Conservation (phyloP, 2,329 filamentous ascomycete species). For the Colletotrichum sp. region DNA sequence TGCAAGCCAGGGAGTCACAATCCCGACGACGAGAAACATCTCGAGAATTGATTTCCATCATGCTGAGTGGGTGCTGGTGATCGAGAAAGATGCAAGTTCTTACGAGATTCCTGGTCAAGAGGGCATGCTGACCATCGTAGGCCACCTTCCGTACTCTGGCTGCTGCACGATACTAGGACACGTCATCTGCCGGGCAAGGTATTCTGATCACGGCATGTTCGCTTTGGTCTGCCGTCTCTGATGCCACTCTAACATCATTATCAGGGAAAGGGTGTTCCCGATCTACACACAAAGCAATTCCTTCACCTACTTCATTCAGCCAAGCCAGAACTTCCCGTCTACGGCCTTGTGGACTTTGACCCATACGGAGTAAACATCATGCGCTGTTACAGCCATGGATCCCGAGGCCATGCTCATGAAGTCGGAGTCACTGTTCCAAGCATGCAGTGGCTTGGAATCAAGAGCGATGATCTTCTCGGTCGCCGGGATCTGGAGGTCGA, state of each 20-base stretch:
- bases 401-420: constrained; percentile 67
- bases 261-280: constrained; percentile 83
- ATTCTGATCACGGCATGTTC: constrained; percentile 68
- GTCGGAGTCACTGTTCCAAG: constrained; percentile 50
- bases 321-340: constrained; percentile 59
- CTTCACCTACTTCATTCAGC: constrained; percentile 56
- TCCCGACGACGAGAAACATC: constrained; percentile 61
- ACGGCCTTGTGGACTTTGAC: constrained; percentile 75
- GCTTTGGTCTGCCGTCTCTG: neutral
- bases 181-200: constrained; percentile 55
- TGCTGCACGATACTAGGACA: constrained; percentile 58
- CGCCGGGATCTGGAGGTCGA: neutral
- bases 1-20: constrained; percentile 57
- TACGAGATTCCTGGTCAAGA: neutral
- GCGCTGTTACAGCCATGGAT: constrained; percentile 75
- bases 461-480: constrained; percentile 44
- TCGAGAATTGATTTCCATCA: constrained; percentile 51
- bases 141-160: constrained; percentile 77
- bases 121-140: constrained; percentile 41
- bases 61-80: constrained; percentile 70
- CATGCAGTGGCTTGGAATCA: constrained; percentile 70
- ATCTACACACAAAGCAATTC: constrained; percentile 72
- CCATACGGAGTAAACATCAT: constrained; percentile 78
- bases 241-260: neutral
- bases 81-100: constrained; percentile 75